These are phyloP conservation scores for Phytophthora pini DNA, from an alignment of 352 stramenopile species.

Conservation along the genomic window DNA sequence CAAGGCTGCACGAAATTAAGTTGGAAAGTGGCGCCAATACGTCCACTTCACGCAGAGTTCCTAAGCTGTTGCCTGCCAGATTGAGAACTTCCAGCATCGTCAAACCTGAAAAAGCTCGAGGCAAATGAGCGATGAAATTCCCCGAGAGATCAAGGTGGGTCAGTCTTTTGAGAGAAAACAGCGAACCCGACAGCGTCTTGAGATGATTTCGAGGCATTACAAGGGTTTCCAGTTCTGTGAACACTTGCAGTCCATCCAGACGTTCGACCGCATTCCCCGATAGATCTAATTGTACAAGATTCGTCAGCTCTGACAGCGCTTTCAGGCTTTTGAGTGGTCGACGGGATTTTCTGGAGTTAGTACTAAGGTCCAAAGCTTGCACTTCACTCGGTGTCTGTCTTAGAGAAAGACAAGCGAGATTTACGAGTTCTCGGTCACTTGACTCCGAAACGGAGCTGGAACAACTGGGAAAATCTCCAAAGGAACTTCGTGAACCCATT, in stretches of 20 bases:
- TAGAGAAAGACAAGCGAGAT: constrained; percentile 36
- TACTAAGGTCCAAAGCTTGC: constrained; percentile 55
- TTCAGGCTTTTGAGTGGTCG: constrained; percentile 67
- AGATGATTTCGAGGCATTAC: constrained; percentile 74
- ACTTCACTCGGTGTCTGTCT: constrained; percentile 33
- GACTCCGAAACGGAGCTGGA: constrained; percentile 22
- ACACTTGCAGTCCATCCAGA: constrained; percentile 63
- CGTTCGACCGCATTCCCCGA: constrained; percentile 68
- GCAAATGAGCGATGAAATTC: constrained; percentile 85
- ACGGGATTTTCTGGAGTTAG: constrained; percentile 51
- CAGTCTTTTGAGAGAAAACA: constrained; percentile 56
- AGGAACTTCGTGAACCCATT: constrained; percentile 26
- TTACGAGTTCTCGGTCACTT: constrained; percentile 51
- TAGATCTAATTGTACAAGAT: constrained; percentile 63
- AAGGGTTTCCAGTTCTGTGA: constrained; percentile 54
- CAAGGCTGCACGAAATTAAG: constrained; percentile 65
- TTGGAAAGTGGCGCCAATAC: constrained; percentile 62
- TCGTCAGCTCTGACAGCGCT: constrained; percentile 53
- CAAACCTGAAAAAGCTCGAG: constrained; percentile 53
- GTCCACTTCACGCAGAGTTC: constrained; percentile 77
- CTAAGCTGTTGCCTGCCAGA: constrained; percentile 76
- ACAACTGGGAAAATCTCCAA: constrained; percentile 36
- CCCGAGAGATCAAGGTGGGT: constrained; percentile 71
- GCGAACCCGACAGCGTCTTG: constrained; percentile 54
- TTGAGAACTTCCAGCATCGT: constrained; percentile 67